Evolutionary conservation across 2,329 filamentous ascomycete species (phyloP).

Genomic region (Colletotrichum melonis): DNA sequence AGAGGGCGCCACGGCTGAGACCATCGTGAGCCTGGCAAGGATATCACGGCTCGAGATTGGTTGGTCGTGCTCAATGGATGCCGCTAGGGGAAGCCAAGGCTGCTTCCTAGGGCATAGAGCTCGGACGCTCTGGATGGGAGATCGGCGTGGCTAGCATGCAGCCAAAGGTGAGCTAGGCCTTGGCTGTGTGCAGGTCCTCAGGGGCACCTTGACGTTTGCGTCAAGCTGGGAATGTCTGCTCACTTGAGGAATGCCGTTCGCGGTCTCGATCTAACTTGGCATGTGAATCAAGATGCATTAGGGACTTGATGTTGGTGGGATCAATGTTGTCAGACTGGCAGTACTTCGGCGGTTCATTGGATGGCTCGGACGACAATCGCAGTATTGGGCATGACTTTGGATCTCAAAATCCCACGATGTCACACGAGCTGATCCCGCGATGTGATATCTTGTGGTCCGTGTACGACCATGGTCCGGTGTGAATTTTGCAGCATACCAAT

Average conservation of each 20-base stretch:
- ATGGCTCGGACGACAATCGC: not conserved
- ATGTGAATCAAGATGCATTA: not conserved
- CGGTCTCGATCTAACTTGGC: not conserved
- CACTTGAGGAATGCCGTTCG: not conserved
- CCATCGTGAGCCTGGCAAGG: not conserved
- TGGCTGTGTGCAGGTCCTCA: constrained; percentile 10
- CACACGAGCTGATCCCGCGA: not conserved
- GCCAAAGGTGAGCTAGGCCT: constrained; percentile 8
- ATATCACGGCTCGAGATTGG: not conserved
- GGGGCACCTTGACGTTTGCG: constrained; percentile 18
- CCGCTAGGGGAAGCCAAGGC: not conserved
- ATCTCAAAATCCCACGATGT: not conserved
- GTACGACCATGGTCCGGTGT: not conserved
- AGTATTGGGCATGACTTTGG: not conserved
- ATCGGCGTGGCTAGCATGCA: not conserved
- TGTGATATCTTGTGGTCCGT: not conserved
- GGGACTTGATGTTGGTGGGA: not conserved
- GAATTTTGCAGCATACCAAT: not conserved
- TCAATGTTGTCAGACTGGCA: not conserved
- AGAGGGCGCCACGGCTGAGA: not conserved
- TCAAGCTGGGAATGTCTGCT: not conserved
- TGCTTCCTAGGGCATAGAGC: not conserved
- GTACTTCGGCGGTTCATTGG: not conserved
- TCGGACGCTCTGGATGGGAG: not conserved
- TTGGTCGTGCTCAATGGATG: not conserved